These are phyloP conservation scores for Rhodofomes roseus DNA, from an alignment of 1,284 basidiomycete species.

Conservation along the genomic window DNA sequence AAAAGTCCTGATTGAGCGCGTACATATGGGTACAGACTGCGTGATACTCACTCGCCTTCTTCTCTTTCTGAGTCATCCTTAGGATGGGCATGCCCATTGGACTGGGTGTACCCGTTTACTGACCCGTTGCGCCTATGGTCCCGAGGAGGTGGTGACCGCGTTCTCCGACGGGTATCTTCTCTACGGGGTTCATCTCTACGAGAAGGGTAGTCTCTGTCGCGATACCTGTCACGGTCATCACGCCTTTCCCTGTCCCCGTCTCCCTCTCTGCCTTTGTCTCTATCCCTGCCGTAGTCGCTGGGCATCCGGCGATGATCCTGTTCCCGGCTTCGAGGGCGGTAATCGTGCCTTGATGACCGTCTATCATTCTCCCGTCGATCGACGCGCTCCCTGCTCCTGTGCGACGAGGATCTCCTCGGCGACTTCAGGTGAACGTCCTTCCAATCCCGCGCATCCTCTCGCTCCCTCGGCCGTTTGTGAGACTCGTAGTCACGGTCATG, in stretches of 20 bases:
- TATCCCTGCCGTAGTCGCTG: slow-evolving; percentile 37
- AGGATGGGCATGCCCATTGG: slow-evolving; percentile 19
- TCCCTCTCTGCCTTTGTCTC: slow-evolving; percentile 25
- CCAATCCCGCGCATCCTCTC: slow-evolving; percentile 69
- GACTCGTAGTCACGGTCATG: slow-evolving; percentile 34
- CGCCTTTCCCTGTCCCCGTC: slow-evolving; percentile 26
- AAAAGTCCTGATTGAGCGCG: slow-evolving; percentile 5
- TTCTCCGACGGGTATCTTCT: slow-evolving; percentile 15
- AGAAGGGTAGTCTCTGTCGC: slow-evolving; percentile 24
- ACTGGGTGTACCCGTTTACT: slow-evolving; percentile 2
- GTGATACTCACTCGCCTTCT: slow-evolving; percentile 75
- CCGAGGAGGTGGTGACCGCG: slow-evolving; percentile 10
- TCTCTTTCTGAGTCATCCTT: slow-evolving; percentile 56
- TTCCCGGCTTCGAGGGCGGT: slow-evolving; percentile 31
- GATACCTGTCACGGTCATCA: slow-evolving; percentile 23
- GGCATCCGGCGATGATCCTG: slow-evolving; percentile 29
- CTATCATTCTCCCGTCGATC: slow-evolving; percentile 29
- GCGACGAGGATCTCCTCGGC: slow-evolving; percentile 25
- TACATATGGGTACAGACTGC: slow-evolving; percentile 4
- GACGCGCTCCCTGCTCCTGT: slow-evolving; percentile 31
- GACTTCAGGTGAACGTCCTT: slow-evolving; percentile 65
- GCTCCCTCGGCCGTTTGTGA: slow-evolving; percentile 52
- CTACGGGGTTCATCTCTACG: slow-evolving; percentile 14
- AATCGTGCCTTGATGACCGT: slow-evolving; percentile 29
- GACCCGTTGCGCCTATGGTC: slow-evolving; percentile 10